Conservation (phyloP, 2,329 filamentous ascomycete genomes). For the Neofusicoccum sp. region DNA sequence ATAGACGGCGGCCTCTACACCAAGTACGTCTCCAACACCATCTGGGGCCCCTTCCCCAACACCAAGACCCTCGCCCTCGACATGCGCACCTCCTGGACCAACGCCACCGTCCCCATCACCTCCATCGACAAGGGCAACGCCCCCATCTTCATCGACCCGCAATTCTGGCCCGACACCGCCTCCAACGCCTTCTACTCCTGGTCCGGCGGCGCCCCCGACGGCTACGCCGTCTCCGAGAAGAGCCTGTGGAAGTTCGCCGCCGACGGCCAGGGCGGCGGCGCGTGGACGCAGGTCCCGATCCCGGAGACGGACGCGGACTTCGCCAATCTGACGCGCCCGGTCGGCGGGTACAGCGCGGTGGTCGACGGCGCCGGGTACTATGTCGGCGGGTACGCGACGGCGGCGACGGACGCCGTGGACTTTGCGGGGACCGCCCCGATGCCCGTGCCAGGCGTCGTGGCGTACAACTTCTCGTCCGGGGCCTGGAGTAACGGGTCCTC, state of each 20-base stretch:
- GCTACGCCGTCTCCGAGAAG: background rate
- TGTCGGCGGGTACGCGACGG: background rate
- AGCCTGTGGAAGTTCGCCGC: constrained; percentile 13
- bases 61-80: constrained; percentile 4
- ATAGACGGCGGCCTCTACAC: constrained; percentile 4
- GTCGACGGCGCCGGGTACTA: background rate
- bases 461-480: constrained; percentile 3
- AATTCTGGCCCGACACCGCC: background rate
- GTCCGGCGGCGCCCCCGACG: background rate
- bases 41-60: background rate
- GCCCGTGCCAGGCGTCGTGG: constrained; percentile 6
- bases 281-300: background rate
- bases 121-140: background rate
- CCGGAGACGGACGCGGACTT: background rate
- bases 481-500: constrained; percentile 2
- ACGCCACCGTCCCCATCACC: constrained; percentile 5
- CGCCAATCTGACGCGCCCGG: background rate
- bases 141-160: background rate
- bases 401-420: background rate
- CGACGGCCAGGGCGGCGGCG: background rate
- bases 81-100: constrained; percentile 15
- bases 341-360: background rate
- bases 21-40: background rate
- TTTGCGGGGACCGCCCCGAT: background rate
- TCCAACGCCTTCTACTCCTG: constrained; percentile 3